Base-by-base conservation (phyloP, 192 early-diverging fungal genomes). In the Coemansia brasiliensis region DNA sequence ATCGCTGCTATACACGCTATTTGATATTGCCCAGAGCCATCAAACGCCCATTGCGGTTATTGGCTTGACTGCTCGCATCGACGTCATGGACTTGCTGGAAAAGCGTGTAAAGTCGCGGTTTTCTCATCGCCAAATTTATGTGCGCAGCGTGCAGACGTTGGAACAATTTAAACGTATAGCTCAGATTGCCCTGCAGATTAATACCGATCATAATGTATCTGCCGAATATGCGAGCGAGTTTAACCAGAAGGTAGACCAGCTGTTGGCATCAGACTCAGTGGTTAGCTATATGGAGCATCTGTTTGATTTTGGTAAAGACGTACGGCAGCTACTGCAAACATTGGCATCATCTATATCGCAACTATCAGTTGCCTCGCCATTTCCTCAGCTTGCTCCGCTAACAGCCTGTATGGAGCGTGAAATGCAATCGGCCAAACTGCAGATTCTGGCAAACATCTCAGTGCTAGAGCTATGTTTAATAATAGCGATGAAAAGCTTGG, bases 41-140 rank as follows among this genome's bases (percentile, higher is more conserved):
- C 86, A 89, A 53, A 90, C 84, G 39, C 92, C 93, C 0, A 82
- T 99, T 45, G 88, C 87, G 5, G 92, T 98, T 3, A 74, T 99
- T 49, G 96, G 94, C 4, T 39, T 94, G 1, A 93, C 93, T 1
- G 84, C 86, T 38, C 82, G 94, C 10, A 63, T 90, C 53, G 92
- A 96, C 63, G 85, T 88, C 12, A 74, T 95, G 32, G 87, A 90
- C 39, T 62, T 94, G 26, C 62, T 99, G 26, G 94, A 98, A 70
- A 96, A 97, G 59, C 88, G 94, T 10, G 94, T 97, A 32, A 94
- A 95, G 58, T 95, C 93, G 20, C 83, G 94, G 25, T 97, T 95
- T 75, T 94, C 92, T 10, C 92, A 95, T 60, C 83, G 92, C 8
- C 86, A 88, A 27, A 85, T 95, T 10, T 83, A 88, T 51, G 72